Base-by-base conservation (phyloP, 352 stramenopile genomes). In the Globisporangium parvum region DNA sequence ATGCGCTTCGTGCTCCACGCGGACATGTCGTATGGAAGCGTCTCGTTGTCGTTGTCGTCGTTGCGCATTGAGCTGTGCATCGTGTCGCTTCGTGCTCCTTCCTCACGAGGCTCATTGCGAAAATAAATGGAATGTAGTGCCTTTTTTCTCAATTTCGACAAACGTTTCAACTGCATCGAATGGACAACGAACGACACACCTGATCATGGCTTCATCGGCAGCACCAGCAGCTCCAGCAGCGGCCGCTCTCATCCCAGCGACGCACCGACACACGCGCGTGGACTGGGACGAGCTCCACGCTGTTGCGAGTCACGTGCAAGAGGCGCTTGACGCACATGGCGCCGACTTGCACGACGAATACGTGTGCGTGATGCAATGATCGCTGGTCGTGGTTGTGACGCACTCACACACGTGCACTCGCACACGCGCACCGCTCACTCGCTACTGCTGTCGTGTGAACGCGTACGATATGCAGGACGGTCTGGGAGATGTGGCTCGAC, bases 401-500 rank as follows among this genome's bases (percentile, higher is more conserved):
- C 4, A 12, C 42, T 47, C 41, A 10, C 41, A 10, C 41, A 47
- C 41, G 11, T 18, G 41, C 41, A 24, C 17, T 37, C 31, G 10
- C 20, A 10, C n/a, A 47, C 1, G 2, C 15, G 21, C 20, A 17
- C 44, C 20, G 18, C 14, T 24, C 10, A 48, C 40, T n/a, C n/a
- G n/a, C n/a, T n/a, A n/a, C n/a, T n/a, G n/a, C n/a, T n/a, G n/a
- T n/a, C n/a, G n/a, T n/a, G n/a, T n/a, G n/a, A n/a, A n/a, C n/a
- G 40, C 47, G 23, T 46, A 39, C 35, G 45, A 18, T 0, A 3
- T 28, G 33, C 59, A 89, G 79, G 47, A 85, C 51, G 24, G 82
- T 93, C 8, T 87, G 73, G 51, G 74, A 73, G 5, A 93, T 92
- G 84, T 93, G 84, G 84, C 58, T 75, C 51, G 47, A 70, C 3